Base-by-base conservation (phyloP, 768 basidiomycete species). In the Boletus bicolor region DNA sequence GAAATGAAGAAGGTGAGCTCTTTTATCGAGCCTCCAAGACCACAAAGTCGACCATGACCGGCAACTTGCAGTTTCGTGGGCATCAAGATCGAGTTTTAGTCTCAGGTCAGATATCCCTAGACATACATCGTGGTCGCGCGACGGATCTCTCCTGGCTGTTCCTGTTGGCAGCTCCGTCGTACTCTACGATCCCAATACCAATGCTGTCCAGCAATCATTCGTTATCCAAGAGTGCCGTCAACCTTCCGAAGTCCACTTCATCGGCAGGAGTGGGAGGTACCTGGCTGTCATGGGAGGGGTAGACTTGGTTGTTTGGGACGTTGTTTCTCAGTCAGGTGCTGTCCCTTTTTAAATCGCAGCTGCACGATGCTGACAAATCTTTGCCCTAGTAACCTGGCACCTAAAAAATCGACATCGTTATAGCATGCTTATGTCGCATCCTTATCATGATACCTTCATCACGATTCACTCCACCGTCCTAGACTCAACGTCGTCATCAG, bases 121-220 rank as follows among this genome's bases (percentile, higher is more conserved):
- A 51, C 78, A 84, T 59, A 75, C 81, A 0, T 79, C 84, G 1
- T 97, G 93, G 85, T 91, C 95, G 7, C 79, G 78, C 5, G 97
- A 99, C 68, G 87, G 84, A 9, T 94, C 94, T 6, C 77, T 99
- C 34, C 75, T 98, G 44, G 89, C 87, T 12, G 79, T 95, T 21
- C 77, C 86, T 12, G 79, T 89, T 50, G 84, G 84, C 0, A 67
- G 79, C 15, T 82, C 82, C 56, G 77, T 95, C 50, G 82, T 84
- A 6, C 70, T 98, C 7, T 97, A 89, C 71, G 86, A 93, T 63
- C 79, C 90, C 0, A 63, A 74, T 21, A 83, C 83, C 24, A 87
- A 83, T 57, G 70, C 76, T 24, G 72, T 90, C 15, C 75, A 80
- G 19, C 82, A 82, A 43, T 82, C 82, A 0, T 75, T 93, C 57